These are phyloP conservation scores for Corylus avellana DNA, from an alignment of 306 rosid species.

Conservation along the genomic window DNA sequence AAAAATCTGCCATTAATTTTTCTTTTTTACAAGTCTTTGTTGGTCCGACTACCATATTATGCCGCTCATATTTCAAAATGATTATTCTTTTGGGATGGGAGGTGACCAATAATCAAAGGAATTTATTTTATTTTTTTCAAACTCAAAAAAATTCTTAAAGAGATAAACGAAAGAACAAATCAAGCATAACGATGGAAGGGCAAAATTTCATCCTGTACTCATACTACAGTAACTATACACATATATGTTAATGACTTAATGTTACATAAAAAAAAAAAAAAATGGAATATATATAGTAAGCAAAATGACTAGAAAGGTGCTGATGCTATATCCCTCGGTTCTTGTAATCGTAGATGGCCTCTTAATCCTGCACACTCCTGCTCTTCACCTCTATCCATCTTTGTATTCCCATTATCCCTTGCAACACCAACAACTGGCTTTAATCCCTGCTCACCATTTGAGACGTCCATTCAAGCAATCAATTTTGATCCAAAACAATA, in stretches of 20 bases:
- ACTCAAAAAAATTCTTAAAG: no score
- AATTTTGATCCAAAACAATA: not conserved
- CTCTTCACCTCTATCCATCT: constrained; percentile 30
- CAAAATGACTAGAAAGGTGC: constrained; percentile 58
- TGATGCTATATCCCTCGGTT: constrained; percentile 47
- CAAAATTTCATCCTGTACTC: not conserved
- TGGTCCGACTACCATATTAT: no score
- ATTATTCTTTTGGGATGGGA: no score
- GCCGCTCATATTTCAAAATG: no score
- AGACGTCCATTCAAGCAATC: not conserved
- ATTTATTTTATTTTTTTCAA: not conserved
- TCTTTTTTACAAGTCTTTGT: no score
- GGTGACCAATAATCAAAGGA: no score
- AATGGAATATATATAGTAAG: not conserved
- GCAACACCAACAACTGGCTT: constrained; percentile 51
- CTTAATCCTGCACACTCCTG: not conserved
- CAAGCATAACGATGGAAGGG: not conserved
- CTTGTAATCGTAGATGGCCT: not conserved
- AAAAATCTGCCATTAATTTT: no score
- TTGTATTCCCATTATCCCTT: constrained; percentile 13
- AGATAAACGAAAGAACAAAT: not conserved
- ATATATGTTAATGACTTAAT: no score
- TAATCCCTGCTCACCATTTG: constrained; percentile 52
- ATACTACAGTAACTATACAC: not conserved
- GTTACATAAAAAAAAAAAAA: no score